Conservation (phyloP, 1,284 basidiomycete genomes). For the Mycena sp. region DNA sequence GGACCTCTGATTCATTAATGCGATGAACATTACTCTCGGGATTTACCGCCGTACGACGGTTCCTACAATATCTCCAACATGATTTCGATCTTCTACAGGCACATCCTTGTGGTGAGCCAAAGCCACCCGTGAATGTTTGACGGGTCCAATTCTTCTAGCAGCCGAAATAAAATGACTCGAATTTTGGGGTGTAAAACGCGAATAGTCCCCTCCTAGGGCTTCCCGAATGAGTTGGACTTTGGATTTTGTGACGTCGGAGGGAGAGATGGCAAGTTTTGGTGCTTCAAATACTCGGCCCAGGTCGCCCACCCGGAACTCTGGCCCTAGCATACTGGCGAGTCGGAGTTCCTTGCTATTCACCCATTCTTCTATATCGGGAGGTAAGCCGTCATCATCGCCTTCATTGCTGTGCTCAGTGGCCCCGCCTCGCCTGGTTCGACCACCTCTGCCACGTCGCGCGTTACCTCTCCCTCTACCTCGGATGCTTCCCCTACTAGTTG, state of each 20-base stretch:
- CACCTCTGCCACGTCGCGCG: not conserved
- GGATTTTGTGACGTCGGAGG: not conserved
- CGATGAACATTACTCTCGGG: not conserved
- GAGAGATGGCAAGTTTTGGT: too few species aligned
- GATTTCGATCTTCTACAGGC: slow-evolving; percentile 43
- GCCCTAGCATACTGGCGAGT: not conserved
- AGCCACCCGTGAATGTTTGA: slow-evolving; percentile 51
- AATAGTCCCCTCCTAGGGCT: slow-evolving; percentile 59
- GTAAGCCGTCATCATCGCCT: not conserved
- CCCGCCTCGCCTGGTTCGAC: not conserved
- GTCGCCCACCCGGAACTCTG: slow-evolving; percentile 5
- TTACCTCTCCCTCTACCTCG: not conserved
- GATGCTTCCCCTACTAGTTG: not conserved
- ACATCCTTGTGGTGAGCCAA: slow-evolving; percentile 56
- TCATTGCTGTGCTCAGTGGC: not conserved
- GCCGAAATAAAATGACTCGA: slow-evolving; percentile 35
- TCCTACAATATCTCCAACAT: slow-evolving; percentile 44
- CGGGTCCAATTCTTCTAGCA: slow-evolving; percentile 46
- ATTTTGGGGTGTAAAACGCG: slow-evolving; percentile 48
- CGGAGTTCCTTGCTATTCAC: not conserved
- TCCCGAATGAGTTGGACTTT: slow-evolving; percentile 39
- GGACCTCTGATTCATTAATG: not conserved
- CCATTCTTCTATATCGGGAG: slow-evolving; percentile 12
- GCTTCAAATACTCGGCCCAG: not conserved
- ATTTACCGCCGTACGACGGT: slow-evolving; percentile 16